These are phyloP conservation scores for Schizothecium vesticola DNA, from an alignment of 495 filamentous ascomycete genomes.

Conservation along the genomic window DNA sequence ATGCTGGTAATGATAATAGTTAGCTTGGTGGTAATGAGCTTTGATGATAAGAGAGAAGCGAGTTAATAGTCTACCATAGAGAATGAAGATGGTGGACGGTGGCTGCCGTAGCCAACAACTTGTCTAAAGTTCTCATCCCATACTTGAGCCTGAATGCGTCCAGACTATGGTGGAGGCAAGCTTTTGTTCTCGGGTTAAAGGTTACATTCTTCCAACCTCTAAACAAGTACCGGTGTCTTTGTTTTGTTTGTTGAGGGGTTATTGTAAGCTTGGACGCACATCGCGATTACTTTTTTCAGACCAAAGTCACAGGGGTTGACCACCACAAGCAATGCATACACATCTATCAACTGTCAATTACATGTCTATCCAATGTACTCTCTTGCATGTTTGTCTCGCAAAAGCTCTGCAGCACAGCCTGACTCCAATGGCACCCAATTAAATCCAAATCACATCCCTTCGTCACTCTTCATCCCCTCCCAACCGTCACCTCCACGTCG, in stretches of 20 bases:
- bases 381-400: background rate
- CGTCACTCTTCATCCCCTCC: background rate
- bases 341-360: background rate
- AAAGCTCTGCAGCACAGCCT: background rate
- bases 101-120: background rate
- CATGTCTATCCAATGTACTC: background rate
- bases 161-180: no score
- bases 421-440: background rate
- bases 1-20: background rate
- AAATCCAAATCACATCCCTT: background rate
- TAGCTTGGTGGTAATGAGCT: background rate
- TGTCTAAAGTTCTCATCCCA: background rate
- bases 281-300: background rate
- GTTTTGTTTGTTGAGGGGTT: background rate
- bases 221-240: background rate
- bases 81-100: background rate
- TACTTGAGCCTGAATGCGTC: background rate
- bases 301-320: background rate
- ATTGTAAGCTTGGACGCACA: background rate
- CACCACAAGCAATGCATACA: background rate
- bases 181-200: no score
- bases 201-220: no score
- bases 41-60: background rate
- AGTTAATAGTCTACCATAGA: background rate
- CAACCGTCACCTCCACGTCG: background rate